Percentiles rank a stretch among this genome's conserved stretches.
phyloP scores from a whole-genome alignment of 2,329 filamentous ascomycete genomes.

The Sporothrix mexicana region DNA sequence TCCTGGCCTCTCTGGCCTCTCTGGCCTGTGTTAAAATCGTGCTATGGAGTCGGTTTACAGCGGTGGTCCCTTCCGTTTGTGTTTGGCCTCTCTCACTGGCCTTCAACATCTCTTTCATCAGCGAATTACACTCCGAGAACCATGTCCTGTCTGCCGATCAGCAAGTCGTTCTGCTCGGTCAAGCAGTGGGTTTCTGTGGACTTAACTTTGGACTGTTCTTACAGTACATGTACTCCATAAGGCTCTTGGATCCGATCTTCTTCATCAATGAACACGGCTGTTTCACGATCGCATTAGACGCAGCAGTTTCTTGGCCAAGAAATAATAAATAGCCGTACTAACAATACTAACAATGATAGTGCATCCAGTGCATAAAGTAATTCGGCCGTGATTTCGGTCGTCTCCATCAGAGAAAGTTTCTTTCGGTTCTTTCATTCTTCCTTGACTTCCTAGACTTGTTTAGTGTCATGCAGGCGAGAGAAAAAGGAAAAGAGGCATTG shows the following conservation, averaged over 20 bases:
- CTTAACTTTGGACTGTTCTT: not conserved
- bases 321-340: not conserved
- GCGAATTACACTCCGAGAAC: not conserved
- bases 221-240: too few relatives aligned
- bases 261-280: not conserved
- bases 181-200: not conserved
- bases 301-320: constrained; percentile 4
- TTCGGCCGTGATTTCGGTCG: not conserved
- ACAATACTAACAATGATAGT: not conserved
- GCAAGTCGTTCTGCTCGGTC: constrained; percentile 2
- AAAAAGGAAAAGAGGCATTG: constrained; percentile 15
- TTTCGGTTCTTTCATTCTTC: not conserved
- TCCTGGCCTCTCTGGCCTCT: not conserved
- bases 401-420: not conserved
- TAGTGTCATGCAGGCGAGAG: constrained; percentile 26
- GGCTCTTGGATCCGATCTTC: not conserved
- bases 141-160: constrained; percentile 23
- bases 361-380: constrained; percentile 1
- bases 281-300: constrained; percentile 23
- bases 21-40: constrained; percentile 16
- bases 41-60: constrained; percentile 13
- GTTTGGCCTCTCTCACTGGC: not conserved
- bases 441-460: not conserved
- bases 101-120: not conserved
- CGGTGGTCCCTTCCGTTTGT: not conserved